Evolutionary conservation across 2,329 filamentous ascomycete species (phyloP).

Genomic region (Pseudonectria foliicola): DNA sequence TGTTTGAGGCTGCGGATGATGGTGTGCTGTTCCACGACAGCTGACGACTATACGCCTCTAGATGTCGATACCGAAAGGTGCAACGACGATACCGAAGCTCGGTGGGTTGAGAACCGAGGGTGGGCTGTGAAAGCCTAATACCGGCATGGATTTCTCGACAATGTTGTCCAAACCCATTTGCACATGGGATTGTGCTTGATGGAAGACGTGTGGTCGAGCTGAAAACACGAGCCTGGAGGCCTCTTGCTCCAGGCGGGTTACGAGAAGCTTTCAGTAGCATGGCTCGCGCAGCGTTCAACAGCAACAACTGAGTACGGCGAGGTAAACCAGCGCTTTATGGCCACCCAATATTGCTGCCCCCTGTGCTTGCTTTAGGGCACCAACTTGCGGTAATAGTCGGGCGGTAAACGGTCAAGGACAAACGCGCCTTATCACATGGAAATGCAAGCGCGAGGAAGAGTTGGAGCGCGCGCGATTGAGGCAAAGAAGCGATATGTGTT

Average conservation of each 20-base stretch:
- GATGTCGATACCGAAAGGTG: conserved; percentile 37
- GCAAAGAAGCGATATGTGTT: too few relatives aligned
- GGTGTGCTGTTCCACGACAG: conserved; percentile 39
- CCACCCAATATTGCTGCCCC: too few relatives aligned
- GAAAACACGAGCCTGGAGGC: conserved; percentile 14
- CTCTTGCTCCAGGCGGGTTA: conserved; percentile 22
- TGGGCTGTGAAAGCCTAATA: conserved; percentile 37
- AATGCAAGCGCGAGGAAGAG: too few relatives aligned
- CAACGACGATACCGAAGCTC: conserved; percentile 39
- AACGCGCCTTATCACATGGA: too few relatives aligned
- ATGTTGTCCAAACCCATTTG: conserved; percentile 15
- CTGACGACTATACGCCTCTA: conserved; percentile 37
- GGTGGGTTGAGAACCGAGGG: conserved; percentile 33
- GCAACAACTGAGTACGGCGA: too few relatives aligned
- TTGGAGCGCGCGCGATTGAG: too few relatives aligned
- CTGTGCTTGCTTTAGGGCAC: too few relatives aligned
- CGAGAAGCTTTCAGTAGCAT: conserved; percentile 23
- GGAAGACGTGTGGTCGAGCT: conserved; percentile 7
- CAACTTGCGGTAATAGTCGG: too few relatives aligned
- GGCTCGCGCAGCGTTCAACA: neutral
- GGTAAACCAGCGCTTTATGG: too few relatives aligned
- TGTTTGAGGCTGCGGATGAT: conserved; percentile 27
- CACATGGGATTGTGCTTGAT: conserved; percentile 7
- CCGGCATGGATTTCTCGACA: conserved; percentile 42
- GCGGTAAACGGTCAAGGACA: too few relatives aligned